Evolutionary conservation across 495 filamentous ascomycete genomes (phyloP), one percentile per base, ranked within the genome.

Genomic region (Aspergillus hancockii): DNA sequence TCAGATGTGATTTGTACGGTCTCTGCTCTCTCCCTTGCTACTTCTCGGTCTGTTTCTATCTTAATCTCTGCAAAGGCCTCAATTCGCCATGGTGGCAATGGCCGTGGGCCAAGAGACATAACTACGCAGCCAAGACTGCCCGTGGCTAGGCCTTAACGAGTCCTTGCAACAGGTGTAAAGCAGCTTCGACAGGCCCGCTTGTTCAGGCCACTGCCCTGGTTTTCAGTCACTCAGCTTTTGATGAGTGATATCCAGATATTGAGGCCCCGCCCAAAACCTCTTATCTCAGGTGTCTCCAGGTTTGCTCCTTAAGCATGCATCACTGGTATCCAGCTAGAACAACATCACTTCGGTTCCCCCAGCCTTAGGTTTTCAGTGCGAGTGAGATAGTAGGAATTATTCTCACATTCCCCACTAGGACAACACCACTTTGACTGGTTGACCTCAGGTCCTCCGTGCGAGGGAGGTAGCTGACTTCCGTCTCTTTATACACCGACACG

Each of bases 31-130:
- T 41, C 60, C 34, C 47, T 61, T 19, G 60, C 58, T 34, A 31
- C 53, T 16, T 68, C 59, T 40, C 57, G 54, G 46, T 65, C 43
- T n/a, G n/a, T n/a, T n/a, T n/a, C n/a, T n/a, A n/a, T n/a, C n/a
- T n/a, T n/a, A n/a, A n/a, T n/a, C n/a, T 65, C 45, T 13, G 43
- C 36, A 30, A 65, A 68, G 12, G 47, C 10, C 23, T 52, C 32
- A 12, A 23, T 13, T 43, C 40, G 30, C 62, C 54, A 68, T 21
- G 57, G 65, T 52, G 50, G 31, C 36, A 58, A 49, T 14, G 62
- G 65, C 5, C 34, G 54, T 52, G 60, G 51, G 52, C 52, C 52
- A 41, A 54, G 52, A 54, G 52, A 54, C 52, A 54, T 54, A 54
- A 13, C 16, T 54, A 54, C 34, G 7, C 52, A 41, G 32, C 52